Evolutionary conservation across 768 basidiomycete species (phyloP).

Genomic region (Sporobolomyces phaffii): DNA sequence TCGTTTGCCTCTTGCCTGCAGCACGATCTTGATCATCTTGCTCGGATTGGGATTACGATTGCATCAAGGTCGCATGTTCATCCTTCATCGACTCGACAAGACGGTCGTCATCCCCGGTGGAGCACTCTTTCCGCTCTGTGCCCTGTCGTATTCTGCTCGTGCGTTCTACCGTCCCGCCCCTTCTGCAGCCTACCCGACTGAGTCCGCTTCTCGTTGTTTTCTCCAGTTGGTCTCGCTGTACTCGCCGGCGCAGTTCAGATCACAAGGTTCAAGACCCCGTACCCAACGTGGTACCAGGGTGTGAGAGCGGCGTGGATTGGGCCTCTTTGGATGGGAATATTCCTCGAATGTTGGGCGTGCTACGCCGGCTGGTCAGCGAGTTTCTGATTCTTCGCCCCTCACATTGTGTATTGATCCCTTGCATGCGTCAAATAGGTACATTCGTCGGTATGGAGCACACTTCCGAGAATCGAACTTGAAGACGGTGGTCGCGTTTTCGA

Average conservation of each 20-base stretch:
- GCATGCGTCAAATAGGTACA: constrained; percentile 3
- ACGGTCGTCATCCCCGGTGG: constrained; percentile 20
- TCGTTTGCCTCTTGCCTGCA: too few relatives aligned
- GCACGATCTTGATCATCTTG: background rate
- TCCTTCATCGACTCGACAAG: constrained; percentile 11
- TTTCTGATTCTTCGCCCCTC: background rate
- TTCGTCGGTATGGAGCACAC: constrained; percentile 21
- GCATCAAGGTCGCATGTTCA: constrained; percentile 7
- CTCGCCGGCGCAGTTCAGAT: constrained; percentile 7
- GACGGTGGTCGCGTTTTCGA: background rate
- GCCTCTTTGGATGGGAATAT: constrained; percentile 5
- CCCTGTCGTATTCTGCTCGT: constrained; percentile 7
- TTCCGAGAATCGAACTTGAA: background rate
- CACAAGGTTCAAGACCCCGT: background rate
- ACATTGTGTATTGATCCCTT: background rate
- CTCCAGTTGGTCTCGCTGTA: constrained; percentile 7
- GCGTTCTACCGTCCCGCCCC: background rate
- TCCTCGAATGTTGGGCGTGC: constrained; percentile 21
- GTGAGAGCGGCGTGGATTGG: background rate
- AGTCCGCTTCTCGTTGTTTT: too few relatives aligned
- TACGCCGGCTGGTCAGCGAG: background rate
- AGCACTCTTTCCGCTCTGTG: constrained; percentile 5
- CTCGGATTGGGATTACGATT: constrained; percentile 1
- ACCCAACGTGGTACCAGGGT: background rate
- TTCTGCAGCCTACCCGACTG: background rate